Base-by-base conservation (phyloP, 495 filamentous ascomycete genomes). In the Tuber indicum region DNA sequence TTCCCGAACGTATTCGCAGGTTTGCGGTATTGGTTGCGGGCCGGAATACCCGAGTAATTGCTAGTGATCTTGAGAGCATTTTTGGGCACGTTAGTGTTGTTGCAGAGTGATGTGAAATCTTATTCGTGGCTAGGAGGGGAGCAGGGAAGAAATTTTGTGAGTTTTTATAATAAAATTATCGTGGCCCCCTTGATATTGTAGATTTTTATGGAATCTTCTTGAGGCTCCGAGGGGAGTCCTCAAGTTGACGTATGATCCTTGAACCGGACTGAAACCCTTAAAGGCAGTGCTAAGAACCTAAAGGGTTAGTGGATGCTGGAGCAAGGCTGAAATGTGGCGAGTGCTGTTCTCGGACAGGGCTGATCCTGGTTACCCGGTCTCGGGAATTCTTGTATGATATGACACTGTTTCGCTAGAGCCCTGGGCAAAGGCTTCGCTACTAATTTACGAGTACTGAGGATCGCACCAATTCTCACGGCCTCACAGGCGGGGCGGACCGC, bases 31-130 rank as follows among this genome's bases (percentile, higher is more conserved):
- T 73, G 49, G 75, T 16, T 39, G 46, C 44, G 12, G 76, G 74
- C 44, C 72, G 77, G 70, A 80, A 42, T 32, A 21, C 17, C 8
- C 8, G 23, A 43, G 70, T 44, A 70, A 32, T n/a, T 66, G 39
- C 41, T 69, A 47, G 75, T 58, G 78, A 73, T 52, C 62, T 75
- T 44, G 81, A 71, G 43, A 83, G 75, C 79, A 82, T 82, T 39
- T 72, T 75, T 73, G 72, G 26, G n/a, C 2, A 26, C 23, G 9
- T 52, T 41, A 45, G 58, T 72, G 66, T 42, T 66, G 32, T 66
- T 36, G 14, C 26, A 16, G 58, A 36, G 26, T 0, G 26, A 14
- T 17, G n/a, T 52, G 8, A 66, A 26, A 26, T 3, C 2, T 62
- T 26, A 62, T 26, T 12, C 3, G 23, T 32, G 17, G 10, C 3